phyloP scores from a whole-genome alignment of 192 early-diverging fungal genomes.

The Linnemannia elongata region DNA sequence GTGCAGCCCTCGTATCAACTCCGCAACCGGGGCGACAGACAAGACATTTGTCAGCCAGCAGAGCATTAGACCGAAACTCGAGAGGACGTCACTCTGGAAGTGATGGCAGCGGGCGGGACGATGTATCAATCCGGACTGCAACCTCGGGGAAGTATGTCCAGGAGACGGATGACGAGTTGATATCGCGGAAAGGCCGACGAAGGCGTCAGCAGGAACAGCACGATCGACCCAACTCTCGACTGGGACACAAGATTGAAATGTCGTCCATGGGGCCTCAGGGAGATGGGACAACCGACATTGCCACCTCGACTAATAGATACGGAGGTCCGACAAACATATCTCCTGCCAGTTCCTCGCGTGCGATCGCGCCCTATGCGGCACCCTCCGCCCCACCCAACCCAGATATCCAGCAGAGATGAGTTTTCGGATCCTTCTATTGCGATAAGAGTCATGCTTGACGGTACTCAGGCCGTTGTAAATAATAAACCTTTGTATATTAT shows the following conservation, averaged over 20 bases:
- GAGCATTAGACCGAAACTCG: not conserved
- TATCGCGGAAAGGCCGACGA: not conserved
- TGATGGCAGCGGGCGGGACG: constrained; percentile 1
- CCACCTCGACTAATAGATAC: not conserved
- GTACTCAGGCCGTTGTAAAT: not conserved
- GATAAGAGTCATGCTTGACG: not conserved
- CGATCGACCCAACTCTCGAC: not conserved
- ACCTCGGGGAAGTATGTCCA: not conserved
- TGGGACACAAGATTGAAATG: constrained; percentile 11
- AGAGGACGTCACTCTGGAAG: not conserved
- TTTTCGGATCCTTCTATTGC: not conserved
- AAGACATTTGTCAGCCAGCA: not conserved
- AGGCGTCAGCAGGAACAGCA: not conserved
- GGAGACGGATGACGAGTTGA: not conserved
- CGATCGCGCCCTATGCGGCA: not conserved
- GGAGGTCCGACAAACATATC: not conserved
- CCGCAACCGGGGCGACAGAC: not conserved
- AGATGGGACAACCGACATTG: not conserved
- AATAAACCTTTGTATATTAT: not conserved
- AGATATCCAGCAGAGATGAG: not conserved
- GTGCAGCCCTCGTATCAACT: not conserved
- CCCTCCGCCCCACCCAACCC: not conserved
- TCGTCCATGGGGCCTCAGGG: not conserved
- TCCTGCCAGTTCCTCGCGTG: not conserved
- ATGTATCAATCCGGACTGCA: not conserved